Base-by-base conservation (phyloP, 164 flowering plant genomes). In the Stephania japonica region DNA sequence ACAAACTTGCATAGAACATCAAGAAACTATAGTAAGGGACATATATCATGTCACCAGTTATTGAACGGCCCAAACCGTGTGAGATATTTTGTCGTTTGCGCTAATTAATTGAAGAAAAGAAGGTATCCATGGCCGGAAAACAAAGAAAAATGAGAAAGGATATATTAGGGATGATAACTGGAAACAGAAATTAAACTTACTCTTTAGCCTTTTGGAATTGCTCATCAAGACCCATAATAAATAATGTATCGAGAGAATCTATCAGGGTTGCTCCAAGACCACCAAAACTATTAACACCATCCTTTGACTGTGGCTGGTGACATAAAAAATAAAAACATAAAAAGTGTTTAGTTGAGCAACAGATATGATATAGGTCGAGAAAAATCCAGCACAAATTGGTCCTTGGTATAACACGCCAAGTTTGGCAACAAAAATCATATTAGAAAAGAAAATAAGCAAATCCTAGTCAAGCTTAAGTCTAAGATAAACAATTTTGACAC, bases 261-360 rank as follows among this genome's bases (percentile, higher is more conserved):
- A 93, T 73, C 38, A 96, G 41, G 65, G 99, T 96, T 80, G 99
- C 99, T 79, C 99, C 99, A 77, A 96, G 95, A 73, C 98, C 97
- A 75, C 99, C 98, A 86, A 93, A 96, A 86, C 95, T 92, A 81
- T 96, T 83, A 68, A 88, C 86, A 47, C 98, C 99, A 81, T 80
- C 84, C 87, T 87, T 92, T 69, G 95, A 69, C 69, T 90, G 95
- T 68, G 99, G 99, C 99, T 96, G 97, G 65, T 63, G 43, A 70
- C 62, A 53, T 9, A 13, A 64, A 70, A 75, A 59, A 69, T 72
- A 41, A 32, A 32, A 32, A 32, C 38, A 2, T 4, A 32, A 32
- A 32, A 13, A 67, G 32, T 8, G 41, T 49, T 59, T 62, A 66
- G 74, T 26, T 47, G 47, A 24, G 27, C 10, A 49, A 42, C 38